A percentile compares a stretch with the other conserved stretches of the same genome.
Conservation (phyloP, 495 filamentous ascomycete genomes). For the Penicillium subrubescens region DNA sequence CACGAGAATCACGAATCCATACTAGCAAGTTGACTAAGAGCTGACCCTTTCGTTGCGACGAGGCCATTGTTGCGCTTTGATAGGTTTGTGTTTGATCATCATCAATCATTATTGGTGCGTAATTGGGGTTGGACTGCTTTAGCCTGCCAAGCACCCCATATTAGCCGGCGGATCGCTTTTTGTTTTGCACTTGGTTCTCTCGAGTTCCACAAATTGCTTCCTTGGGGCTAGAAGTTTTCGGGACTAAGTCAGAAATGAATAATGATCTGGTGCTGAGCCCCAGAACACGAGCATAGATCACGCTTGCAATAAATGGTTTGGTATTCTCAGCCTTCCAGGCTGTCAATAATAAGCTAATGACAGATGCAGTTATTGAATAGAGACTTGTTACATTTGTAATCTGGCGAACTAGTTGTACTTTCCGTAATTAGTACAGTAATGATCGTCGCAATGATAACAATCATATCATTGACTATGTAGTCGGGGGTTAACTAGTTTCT, state of each 20-base stretch:
- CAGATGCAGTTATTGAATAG: background rate
- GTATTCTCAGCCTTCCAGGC: background rate
- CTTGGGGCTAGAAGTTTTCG: background rate
- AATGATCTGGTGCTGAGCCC: background rate
- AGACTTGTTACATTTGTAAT: background rate
- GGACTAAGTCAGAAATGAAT: background rate
- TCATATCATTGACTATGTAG: background rate
- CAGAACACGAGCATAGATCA: background rate
- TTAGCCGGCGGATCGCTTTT: constrained; percentile 2
- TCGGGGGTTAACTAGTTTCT: background rate
- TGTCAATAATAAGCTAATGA: background rate
- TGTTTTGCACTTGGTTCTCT: background rate
- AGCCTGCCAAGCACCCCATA: background rate
- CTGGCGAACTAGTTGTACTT: background rate
- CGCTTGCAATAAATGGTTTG: background rate
- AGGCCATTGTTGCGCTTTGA: background rate
- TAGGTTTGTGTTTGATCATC: background rate
- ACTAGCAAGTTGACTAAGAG: background rate
- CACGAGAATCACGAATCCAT: background rate
- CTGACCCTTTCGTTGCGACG: background rate
- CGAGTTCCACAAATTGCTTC: background rate
- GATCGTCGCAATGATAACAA: background rate
- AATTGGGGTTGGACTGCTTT: background rate
- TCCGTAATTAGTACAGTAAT: background rate
- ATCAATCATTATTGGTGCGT: background rate